phyloP scores from a whole-genome alignment of 148 eudicot species.

The Silene uniflora region DNA sequence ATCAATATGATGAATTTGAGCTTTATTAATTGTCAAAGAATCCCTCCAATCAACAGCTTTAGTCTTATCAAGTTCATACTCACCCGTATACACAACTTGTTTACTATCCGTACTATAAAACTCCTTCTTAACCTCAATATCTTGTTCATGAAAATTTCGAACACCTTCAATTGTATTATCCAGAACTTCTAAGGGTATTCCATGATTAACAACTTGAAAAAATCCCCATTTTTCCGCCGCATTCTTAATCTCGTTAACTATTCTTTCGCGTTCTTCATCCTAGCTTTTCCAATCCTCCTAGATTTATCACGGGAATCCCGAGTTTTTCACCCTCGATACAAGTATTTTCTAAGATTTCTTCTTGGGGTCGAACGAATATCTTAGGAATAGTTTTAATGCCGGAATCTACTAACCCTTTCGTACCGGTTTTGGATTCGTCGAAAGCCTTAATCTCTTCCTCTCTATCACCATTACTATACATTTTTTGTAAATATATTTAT shows the following conservation, averaged over 20 bases:
- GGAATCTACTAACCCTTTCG: conserved; percentile 35
- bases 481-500: too few relatives aligned
- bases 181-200: conserved; percentile 25
- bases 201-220: conserved; percentile 45
- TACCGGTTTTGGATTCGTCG: conserved; percentile 40
- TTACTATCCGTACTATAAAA: conserved; percentile 28
- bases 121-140: conserved; percentile 31
- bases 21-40: conserved; percentile 20
- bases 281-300: conserved; percentile 14
- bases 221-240: conserved; percentile 44
- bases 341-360: conserved; percentile 27
- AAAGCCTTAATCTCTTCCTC: conserved; percentile 31
- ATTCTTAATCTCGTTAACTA: conserved; percentile 1
- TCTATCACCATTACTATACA: background rate
- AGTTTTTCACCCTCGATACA: background rate
- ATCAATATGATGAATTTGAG: background rate
- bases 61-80: conserved; percentile 30
- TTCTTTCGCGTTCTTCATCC: background rate
- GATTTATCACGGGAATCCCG: conserved; percentile 30
- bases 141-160: conserved; percentile 37
- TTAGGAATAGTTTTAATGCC: conserved; percentile 22
- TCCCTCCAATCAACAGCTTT: conserved; percentile 47
- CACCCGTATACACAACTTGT: conserved; percentile 23
- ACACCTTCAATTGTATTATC: conserved; percentile 30
- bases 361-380: conserved; percentile 33